Conservation (phyloP, 2,329 filamentous ascomycete species). For the Calcarisporium arbuscula region DNA sequence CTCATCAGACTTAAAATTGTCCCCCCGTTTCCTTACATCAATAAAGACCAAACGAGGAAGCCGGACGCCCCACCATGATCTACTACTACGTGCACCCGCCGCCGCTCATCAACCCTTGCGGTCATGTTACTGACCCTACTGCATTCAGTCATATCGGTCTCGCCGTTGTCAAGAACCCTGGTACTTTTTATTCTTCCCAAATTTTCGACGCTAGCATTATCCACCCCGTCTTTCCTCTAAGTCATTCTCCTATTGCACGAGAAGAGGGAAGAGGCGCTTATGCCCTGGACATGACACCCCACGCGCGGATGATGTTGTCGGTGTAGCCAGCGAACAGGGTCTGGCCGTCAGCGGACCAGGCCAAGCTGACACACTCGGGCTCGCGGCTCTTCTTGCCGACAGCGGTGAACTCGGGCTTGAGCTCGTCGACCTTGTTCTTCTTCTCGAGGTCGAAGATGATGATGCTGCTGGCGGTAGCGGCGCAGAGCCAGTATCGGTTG, state of each 20-base stretch:
- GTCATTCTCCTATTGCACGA: slow-evolving; percentile 6
- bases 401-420: slow-evolving; percentile 97
- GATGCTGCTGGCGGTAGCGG: slow-evolving; percentile 93
- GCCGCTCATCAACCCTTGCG: slow-evolving; percentile 9
- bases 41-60: slow-evolving; percentile 40
- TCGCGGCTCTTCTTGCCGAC: slow-evolving; percentile 98
- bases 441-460: slow-evolving; percentile 99
- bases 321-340: slow-evolving; percentile 99
- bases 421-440: slow-evolving; percentile 99
- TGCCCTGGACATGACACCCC: slow-evolving; percentile 95
- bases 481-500: slow-evolving; percentile 99
- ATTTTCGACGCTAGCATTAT: background rate
- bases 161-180: slow-evolving; percentile 6
- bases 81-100: slow-evolving; percentile 27
- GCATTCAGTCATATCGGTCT: too few relatives aligned
- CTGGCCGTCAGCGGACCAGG: slow-evolving; percentile 97
- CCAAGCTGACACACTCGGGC: slow-evolving; percentile 95
- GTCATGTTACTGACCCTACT: background rate
- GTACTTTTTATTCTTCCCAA: slow-evolving; percentile 5
- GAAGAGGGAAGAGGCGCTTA: slow-evolving; percentile 37
- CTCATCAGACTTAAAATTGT: slow-evolving; percentile 27
- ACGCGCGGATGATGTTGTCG: slow-evolving; percentile 97
- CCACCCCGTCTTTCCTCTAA: slow-evolving; percentile 6
- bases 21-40: slow-evolving; percentile 31
- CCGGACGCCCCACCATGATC: slow-evolving; percentile 41